Evolutionary conservation across 2,329 filamentous ascomycete genomes (phyloP).

Genomic region (Stachybotrys chlorohalonatus): DNA sequence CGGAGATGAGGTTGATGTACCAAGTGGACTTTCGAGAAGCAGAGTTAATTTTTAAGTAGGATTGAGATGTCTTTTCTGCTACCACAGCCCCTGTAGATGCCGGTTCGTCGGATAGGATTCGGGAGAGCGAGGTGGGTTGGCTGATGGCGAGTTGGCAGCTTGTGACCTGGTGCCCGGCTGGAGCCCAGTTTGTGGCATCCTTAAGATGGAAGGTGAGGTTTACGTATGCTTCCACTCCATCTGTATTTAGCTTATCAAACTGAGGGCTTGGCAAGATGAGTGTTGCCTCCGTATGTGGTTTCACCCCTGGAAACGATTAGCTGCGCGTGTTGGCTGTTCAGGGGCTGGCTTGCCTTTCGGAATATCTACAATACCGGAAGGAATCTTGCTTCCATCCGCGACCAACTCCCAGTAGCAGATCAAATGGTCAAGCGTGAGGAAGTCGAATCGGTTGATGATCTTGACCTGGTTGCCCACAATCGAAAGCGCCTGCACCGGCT

Average conservation of each 20-base stretch:
- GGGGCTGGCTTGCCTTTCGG: too few relatives aligned
- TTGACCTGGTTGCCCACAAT: slow-evolving; percentile 31
- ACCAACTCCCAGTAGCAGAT: slow-evolving; percentile 32
- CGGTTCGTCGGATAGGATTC: slow-evolving; percentile 7
- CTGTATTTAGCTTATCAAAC: slow-evolving; percentile 3
- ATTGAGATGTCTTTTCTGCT: slow-evolving; percentile 7
- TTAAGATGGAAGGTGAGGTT: slow-evolving; percentile 36
- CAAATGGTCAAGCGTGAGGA: slow-evolving; percentile 40
- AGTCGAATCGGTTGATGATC: slow-evolving; percentile 47
- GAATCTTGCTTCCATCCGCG: slow-evolving; percentile 30
- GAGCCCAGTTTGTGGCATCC: slow-evolving; percentile 39
- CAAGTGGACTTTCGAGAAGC: slow-evolving; percentile 26
- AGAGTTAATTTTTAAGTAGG: slow-evolving; percentile 22
- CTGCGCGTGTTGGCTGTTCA: not conserved
- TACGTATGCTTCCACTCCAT: slow-evolving; percentile 32
- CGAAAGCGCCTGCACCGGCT: slow-evolving; percentile 44
- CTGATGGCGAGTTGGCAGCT: slow-evolving; percentile 37
- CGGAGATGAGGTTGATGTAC: slow-evolving; percentile 32
- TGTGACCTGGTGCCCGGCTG: slow-evolving; percentile 40
- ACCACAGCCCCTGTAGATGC: slow-evolving; percentile 10
- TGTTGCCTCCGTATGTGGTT: slow-evolving; percentile 30
- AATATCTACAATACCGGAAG: slow-evolving; percentile 20
- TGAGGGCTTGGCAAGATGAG: slow-evolving; percentile 19
- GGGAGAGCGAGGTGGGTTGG: slow-evolving; percentile 18
- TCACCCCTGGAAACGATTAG: slow-evolving; percentile 20